Evolutionary conservation across 305 asterid genomes (phyloP).

Genomic region (Petunia hybrid): DNA sequence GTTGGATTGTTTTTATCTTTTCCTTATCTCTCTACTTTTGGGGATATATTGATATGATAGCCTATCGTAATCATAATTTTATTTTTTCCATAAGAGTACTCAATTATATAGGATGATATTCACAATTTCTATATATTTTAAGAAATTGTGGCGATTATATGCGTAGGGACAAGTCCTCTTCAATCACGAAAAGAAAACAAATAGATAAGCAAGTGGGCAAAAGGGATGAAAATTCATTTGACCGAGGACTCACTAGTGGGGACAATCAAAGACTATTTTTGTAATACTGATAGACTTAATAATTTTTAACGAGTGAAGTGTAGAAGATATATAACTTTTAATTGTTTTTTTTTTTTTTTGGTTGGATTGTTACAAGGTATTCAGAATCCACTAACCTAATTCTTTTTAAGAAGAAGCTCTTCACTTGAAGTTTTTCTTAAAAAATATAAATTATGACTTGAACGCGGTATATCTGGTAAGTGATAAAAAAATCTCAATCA

Average conservation of each 20-base stretch:
- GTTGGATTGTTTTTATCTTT: constrained; percentile 38
- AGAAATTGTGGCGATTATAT: constrained; percentile 9
- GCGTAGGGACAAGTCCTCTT: constrained; percentile 21
- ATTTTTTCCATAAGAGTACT: neutral
- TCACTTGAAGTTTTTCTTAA: too few species aligned
- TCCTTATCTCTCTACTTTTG: neutral
- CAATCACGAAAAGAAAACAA: constrained; percentile 17
- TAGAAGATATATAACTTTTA: neutral
- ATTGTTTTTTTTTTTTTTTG: neutral
- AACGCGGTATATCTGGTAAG: too few species aligned
- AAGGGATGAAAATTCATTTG: neutral
- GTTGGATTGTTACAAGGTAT: too few species aligned
- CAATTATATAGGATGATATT: neutral
- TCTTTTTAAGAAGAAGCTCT: too few species aligned
- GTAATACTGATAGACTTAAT: neutral
- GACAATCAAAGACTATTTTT: constrained; percentile 26
- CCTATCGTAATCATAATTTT: constrained; percentile 20
- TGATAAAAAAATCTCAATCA: too few species aligned
- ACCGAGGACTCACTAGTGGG: neutral
- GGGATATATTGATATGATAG: constrained; percentile 16
- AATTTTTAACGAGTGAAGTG: neutral
- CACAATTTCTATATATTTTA: neutral
- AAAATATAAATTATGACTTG: too few species aligned
- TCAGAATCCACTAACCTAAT: too few species aligned
- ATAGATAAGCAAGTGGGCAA: constrained; percentile 26